A percentile compares a stretch with the other conserved stretches of the same genome.
Evolutionary conservation across 176 grass and related monocot species (phyloP).

Genomic region (Coix lacrymajobi): DNA sequence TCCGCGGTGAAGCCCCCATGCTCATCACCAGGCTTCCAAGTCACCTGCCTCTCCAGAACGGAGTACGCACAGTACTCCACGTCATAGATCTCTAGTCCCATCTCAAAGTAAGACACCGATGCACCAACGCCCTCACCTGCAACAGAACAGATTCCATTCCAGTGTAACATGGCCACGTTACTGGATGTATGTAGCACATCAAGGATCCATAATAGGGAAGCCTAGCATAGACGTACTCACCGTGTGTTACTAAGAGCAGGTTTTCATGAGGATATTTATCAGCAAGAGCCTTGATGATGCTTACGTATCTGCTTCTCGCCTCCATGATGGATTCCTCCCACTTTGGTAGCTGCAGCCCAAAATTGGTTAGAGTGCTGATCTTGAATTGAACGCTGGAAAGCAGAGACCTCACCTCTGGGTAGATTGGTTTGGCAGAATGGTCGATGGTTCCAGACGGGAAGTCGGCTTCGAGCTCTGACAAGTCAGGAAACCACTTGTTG

Average conservation of each 20-base stretch:
- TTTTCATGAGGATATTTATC: slow-evolving; percentile 79
- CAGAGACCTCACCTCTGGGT: slow-evolving; percentile 64
- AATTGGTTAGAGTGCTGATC: neutral
- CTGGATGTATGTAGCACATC: neutral
- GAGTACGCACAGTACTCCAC: slow-evolving; percentile 62
- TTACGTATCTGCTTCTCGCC: slow-evolving; percentile 69
- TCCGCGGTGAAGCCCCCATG: neutral
- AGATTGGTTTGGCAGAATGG: slow-evolving; percentile 46
- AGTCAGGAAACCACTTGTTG: slow-evolving; percentile 55
- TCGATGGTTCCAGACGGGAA: slow-evolving; percentile 59
- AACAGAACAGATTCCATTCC: neutral
- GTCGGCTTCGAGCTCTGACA: slow-evolving; percentile 47
- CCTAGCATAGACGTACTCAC: slow-evolving; percentile 13
- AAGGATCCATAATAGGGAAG: neutral
- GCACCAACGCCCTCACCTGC: slow-evolving; percentile 65
- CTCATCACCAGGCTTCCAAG: neutral
- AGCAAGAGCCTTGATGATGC: slow-evolving; percentile 63
- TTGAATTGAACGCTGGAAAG: neutral
- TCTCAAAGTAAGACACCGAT: slow-evolving; percentile 43
- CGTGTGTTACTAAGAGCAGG: slow-evolving; percentile 75
- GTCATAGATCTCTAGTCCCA: slow-evolving; percentile 44
- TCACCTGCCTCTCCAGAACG: slow-evolving; percentile 41
- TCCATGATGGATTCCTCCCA: slow-evolving; percentile 63
- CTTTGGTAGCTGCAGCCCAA: slow-evolving; percentile 45
- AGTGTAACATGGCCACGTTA: neutral